Base-by-base conservation (phyloP, 192 early-diverging fungal species). In the Coemansia erecta region DNA sequence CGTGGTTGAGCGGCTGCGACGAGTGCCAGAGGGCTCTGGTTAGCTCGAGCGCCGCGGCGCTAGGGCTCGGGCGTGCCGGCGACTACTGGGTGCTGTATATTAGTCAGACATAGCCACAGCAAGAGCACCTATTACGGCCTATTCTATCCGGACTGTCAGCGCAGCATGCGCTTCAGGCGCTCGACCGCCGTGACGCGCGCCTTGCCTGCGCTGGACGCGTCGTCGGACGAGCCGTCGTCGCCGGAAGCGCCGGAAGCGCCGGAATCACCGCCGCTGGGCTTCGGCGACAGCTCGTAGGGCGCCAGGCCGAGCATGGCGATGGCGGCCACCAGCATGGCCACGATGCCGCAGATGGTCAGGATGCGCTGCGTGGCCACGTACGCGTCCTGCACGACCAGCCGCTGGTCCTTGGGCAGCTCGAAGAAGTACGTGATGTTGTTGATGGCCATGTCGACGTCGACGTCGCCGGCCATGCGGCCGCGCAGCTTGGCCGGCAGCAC, bases 381-480 rank as follows among this genome's bases (percentile, higher is more conserved):
- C 14, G 55, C 69, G 26, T 68, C 59, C 53, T 78, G 68, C 13
- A 78, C 64, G 52, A 78, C 64, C 9, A 72, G 58, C 3, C 64
- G 64, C 64, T 78, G 75, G 59, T 68, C 75, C n/a, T 61, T 65
- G 15, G 68, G 68, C 43, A 78, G 58, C 59, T 64, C 68, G 24
- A 68, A 64, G 47, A 55, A 78, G 54, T 78, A 78, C 7, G 75
- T 78, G 4, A 78, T 43, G 52, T 78, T 78, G 62, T 78, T 78
- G 54, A 78, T 72, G 2, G 69, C 62, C 56, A 57, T 60, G 47
- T 43, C 49, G 10, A 60, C n/a, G 45, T 72, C 65, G n/a, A 78
- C 64, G n/a, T 52, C 55, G 2, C 58, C 31, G 11, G 58, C 41
- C 55, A 78, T 33, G 17, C 46, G 58, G 43, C 57, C 60, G 24